Base-by-base conservation (phyloP, 192 early-diverging fungal genomes). In the Backusella australiensis region DNA sequence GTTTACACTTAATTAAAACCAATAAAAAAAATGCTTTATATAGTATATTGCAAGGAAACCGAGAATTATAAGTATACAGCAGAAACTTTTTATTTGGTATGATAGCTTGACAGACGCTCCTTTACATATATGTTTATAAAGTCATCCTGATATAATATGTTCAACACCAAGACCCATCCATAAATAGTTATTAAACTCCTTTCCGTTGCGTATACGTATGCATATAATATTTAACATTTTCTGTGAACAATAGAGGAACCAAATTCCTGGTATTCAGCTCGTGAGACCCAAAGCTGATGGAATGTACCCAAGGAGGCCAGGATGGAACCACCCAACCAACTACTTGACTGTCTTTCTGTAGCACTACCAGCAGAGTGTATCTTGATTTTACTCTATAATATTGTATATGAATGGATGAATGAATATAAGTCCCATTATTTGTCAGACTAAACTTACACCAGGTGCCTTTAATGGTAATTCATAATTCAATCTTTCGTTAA, bases 271-370 rank as follows among this genome's bases (percentile, higher is more conserved):
- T 98, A 99, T 83, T 99, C 96, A 26, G 94, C 87, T 76, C 93
- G 93, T 34, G 96, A 98, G 11, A 99, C 93, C 98, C 98, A 99
- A 69, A 99, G 87, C 85, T 98, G 98, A 78, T 98, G 97, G 89
- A 99, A 99, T 0, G 96, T 96, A 73, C 96, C 96, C 73, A 99
- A 78, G 3, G 96, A 97, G 2, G 95, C 92, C 67, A 99, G 84
- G 49, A 99, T 96, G 0, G 97, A 98, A 6, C 97, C 97, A 59
- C 98, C 98, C 38, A 98, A 89, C 98, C 98, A 99, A 34, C 94
- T 87, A n/a, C 95, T 92, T 75, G 94, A 97, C 77, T 93, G 93
- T 72, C 96, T 91, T 83, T 99, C 98, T 21, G 89, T 87, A 35
- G 88, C 85, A 38, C 89, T 92, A 72, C 88, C 91, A 1, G 96